Evolutionary conservation across 805 yeast species (phyloP).

Genomic region (Deakozyma indianensis): DNA sequence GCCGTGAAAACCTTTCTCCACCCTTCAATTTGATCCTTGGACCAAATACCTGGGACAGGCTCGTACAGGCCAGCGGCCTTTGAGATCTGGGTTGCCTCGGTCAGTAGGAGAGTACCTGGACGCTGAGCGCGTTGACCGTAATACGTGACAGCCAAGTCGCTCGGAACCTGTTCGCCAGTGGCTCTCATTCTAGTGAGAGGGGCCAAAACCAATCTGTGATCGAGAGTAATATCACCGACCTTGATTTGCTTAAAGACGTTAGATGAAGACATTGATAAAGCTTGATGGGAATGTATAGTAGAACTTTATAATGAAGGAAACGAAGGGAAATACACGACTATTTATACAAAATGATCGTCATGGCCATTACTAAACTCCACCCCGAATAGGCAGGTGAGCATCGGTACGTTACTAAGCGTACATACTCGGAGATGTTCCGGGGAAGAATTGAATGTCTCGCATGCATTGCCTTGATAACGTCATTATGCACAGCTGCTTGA

Average conservation of each 20-base stretch:
- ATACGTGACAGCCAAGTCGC: not conserved
- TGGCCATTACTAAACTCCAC: too few relatives aligned
- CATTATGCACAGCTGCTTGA: too few relatives aligned
- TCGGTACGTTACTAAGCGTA: too few relatives aligned
- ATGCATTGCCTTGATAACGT: too few relatives aligned
- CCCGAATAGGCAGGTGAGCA: too few relatives aligned
- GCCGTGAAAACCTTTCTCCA: constrained; percentile 28
- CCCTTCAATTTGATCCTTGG: constrained; percentile 15
- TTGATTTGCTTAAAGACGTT: not conserved
- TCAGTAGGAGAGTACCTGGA: constrained; percentile 40
- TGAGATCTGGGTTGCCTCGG: constrained; percentile 43
- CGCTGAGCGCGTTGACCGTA: constrained; percentile 5
- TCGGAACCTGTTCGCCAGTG: not conserved
- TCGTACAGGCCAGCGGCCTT: constrained; percentile 28
- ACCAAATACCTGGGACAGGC: constrained; percentile 17
- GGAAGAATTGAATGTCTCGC: too few relatives aligned
- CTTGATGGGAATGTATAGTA: too few relatives aligned
- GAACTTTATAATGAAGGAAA: too few relatives aligned
- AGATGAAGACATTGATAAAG: too few relatives aligned
- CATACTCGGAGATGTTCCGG: too few relatives aligned
- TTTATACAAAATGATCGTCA: too few relatives aligned
- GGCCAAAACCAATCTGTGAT: not conserved
- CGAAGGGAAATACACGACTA: too few relatives aligned
- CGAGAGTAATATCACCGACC: not conserved
- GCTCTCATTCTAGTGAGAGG: not conserved